Base-by-base conservation (phyloP, 345 rosid genomes). In the Firmiana major region DNA sequence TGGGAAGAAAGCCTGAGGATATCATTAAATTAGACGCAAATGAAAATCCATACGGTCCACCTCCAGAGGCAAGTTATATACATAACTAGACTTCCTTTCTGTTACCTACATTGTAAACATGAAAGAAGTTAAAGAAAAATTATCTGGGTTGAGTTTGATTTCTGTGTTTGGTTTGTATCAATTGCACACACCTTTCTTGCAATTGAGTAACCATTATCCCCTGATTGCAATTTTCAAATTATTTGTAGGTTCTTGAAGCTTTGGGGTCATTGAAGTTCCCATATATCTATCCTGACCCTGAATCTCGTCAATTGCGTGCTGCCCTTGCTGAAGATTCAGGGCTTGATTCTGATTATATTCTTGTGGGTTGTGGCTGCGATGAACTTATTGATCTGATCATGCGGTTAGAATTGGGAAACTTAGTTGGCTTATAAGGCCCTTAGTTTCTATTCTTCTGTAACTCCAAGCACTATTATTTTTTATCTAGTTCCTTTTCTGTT, bases 11-110 rank as follows among this genome's bases (percentile, higher is more conserved):
- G 81, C 97, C 98, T 49, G 99, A 93, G 82, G 98, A 96, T 83
- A 96, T 93, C 63, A 84, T 96, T 75, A 96, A 96, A 77, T 82
- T 96, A 82, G 99, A 96, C 89, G 99, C 99, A 11, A 96, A 96
- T 86, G 99, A 96, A 87, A 93, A 93, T 79, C 99, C 99, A 6
- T 93, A 96, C 81, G 98, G 99, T 78, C 99, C 98, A 72, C 99
- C 99, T 81, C 97, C 99, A 1, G 98, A 31, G 34, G 34, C 34
- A 31, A 31, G 34, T 31, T 31, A 31, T 31, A 31, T 31, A 31
- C 34, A 31, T 3, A 31, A 31, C 34, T 31, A 31, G 34, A 31
- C 34, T 31, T 31, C 34, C 34, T 31, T 31, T 31, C 1, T 31
- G 34, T 31, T 31, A 1, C 3, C 34, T 31, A 31, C 34, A 31